Percentiles rank a stretch among this genome's conserved stretches.
Conservation (phyloP, 78 protist species). For the Tieghemostelium lacteum region DNA sequence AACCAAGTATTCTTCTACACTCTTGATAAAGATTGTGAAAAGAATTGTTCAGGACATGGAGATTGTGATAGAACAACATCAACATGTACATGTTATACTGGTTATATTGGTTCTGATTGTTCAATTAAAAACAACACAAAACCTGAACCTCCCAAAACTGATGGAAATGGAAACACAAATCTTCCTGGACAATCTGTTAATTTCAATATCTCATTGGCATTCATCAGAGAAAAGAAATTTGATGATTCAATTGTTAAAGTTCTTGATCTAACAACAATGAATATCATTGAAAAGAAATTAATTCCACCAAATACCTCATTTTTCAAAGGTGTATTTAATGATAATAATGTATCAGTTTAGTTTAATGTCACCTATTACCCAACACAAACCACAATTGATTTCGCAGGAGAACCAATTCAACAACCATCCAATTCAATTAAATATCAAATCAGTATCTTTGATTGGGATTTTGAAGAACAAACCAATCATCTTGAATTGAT, state of each 20-base stretch:
- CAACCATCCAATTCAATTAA: slow-evolving; percentile 33
- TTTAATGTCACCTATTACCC: not conserved
- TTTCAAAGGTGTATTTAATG: slow-evolving; percentile 7
- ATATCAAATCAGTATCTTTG: slow-evolving; percentile 8
- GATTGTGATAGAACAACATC: not conserved
- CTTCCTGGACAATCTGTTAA: no score
- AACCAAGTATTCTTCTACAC: slow-evolving; percentile 24
- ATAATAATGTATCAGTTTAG: not conserved
- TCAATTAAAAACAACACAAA: not conserved
- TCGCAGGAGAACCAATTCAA: slow-evolving; percentile 19
- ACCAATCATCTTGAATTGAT: slow-evolving; percentile 15
- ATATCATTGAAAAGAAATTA: not conserved
- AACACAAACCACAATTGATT: not conserved
- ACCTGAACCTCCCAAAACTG: no score
- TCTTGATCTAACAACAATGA: no score
- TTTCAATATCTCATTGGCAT: not conserved
- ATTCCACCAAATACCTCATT: not conserved
- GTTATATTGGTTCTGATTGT: not conserved
- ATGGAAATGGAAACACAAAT: no score
- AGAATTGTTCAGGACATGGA: not conserved
- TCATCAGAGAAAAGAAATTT: not conserved
- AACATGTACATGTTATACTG: not conserved
- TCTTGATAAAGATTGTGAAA: not conserved
- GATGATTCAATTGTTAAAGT: not conserved
- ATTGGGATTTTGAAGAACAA: slow-evolving; percentile 8